Evolutionary conservation across 768 basidiomycete genomes (phyloP).

Genomic region (Tremella mesenterica): DNA sequence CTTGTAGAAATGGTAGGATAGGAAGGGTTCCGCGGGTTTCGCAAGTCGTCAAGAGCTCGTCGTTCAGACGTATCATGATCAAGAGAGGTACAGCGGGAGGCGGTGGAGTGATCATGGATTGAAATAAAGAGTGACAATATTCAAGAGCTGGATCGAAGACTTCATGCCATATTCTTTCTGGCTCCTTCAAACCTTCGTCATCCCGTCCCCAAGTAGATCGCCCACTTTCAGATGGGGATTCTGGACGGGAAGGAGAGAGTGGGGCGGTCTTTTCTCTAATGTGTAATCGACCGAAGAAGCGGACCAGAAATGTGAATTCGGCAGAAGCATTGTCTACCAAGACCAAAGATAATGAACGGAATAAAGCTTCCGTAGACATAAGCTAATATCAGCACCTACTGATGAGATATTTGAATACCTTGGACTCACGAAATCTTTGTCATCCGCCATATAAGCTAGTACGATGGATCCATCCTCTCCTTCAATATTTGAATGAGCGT

Average conservation of each 20-base stretch:
- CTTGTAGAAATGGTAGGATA: conserved; percentile 70
- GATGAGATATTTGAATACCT: background rate
- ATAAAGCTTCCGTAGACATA: conserved; percentile 71
- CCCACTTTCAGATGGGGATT: conserved; percentile 19
- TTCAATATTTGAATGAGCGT: conserved; percentile 70
- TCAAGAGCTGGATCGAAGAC: conserved; percentile 84
- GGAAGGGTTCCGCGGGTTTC: conserved; percentile 70
- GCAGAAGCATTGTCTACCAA: conserved; percentile 90
- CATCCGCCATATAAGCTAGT: conserved; percentile 79
- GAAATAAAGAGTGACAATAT: conserved; percentile 70
- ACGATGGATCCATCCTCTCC: conserved; percentile 51
- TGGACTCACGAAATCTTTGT: conserved; percentile 66
- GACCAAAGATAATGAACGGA: conserved; percentile 77
- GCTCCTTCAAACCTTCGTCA: conserved; percentile 17
- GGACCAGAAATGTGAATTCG: conserved; percentile 77
- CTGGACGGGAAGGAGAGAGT: conserved; percentile 8
- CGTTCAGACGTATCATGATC: conserved; percentile 84
- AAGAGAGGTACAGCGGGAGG: conserved; percentile 64
- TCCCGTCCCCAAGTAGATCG: background rate
- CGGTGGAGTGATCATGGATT: conserved; percentile 58
- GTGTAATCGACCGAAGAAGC: conserved; percentile 60
- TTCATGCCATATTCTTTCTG: conserved; percentile 69
- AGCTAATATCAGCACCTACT: conserved; percentile 51
- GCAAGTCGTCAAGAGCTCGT: conserved; percentile 64
- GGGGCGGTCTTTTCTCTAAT: background rate